These are phyloP conservation scores for Pilobolus umbonatus DNA, from an alignment of 192 early-diverging fungal species.

Conservation along the genomic window DNA sequence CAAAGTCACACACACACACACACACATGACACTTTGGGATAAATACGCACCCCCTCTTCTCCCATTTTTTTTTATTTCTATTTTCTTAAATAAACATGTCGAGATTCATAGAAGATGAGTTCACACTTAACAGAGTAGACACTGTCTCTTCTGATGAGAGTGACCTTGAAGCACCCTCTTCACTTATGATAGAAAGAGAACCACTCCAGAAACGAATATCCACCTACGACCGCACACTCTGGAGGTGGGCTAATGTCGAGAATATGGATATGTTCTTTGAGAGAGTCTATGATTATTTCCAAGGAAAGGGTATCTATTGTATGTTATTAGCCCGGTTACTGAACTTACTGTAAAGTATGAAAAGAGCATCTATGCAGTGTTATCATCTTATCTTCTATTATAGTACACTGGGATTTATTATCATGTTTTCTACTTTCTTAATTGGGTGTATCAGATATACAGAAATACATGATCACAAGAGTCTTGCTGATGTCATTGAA, in stretches of 20 bases:
- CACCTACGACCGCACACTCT: slow-evolving; percentile 60
- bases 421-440: slow-evolving; percentile 84
- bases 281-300: slow-evolving; percentile 81
- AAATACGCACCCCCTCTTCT: too few relatives aligned
- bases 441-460: slow-evolving; percentile 89
- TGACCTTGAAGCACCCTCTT: slow-evolving; percentile 4
- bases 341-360: slow-evolving; percentile 70
- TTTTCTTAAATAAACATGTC: too few relatives aligned
- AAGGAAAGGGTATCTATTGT: slow-evolving; percentile 80
- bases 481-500: slow-evolving; percentile 71
- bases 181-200: background rate
- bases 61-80: too few relatives aligned
- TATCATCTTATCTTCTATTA: background rate
- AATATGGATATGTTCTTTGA: slow-evolving; percentile 82
- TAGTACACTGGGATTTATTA: slow-evolving; percentile 83
- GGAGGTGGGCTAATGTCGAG: slow-evolving; percentile 79
- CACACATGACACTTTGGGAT: too few relatives aligned
- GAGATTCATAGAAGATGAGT: slow-evolving; percentile 14
- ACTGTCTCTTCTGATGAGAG: slow-evolving; percentile 1
- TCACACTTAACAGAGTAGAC: background rate
- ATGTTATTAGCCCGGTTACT: slow-evolving; percentile 73
- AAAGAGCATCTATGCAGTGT: slow-evolving; percentile 4
- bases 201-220: slow-evolving; percentile 3
- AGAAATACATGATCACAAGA: slow-evolving; percentile 61
- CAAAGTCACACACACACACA: too few relatives aligned